Base-by-base conservation (phyloP, 2,329 filamentous ascomycete species). In the Fusarium sp. region DNA sequence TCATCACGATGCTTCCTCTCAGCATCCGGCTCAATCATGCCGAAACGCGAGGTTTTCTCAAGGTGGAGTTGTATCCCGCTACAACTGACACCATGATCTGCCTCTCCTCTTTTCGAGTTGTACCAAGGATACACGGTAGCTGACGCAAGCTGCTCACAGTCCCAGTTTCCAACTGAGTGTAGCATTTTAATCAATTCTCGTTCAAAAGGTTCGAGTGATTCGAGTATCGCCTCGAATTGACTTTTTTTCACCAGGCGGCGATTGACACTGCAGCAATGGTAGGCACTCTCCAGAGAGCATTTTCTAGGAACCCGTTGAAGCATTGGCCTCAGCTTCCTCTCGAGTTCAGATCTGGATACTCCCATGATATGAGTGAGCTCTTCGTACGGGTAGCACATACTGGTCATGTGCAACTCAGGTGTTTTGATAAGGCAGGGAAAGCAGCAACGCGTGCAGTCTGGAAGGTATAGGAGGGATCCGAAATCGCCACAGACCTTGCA, bases 401-500 rank as follows among this genome's bases (percentile, higher is more conserved):
- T 2, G 31, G 31, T 34, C 31, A 34, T 34, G 1, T 14, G 56
- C 10, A 61, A 18, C 5, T 64, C 34, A 0, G 71, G 35, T 11
- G 52, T n/a, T 0, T 1, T 27, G 0, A 6, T 6, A 2, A 75
- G 54, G 22, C 72, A 75, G 1, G 27, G 2, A 29, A 60, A 70
- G 8, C 72, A 75, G 29, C 72, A 75, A 4, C 73, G 69, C 0
- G 62, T 64, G 2, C 20, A 54, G 0, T 58, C 70, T 0, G 38
- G 24, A 1, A 75, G 69, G 14, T 68, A 75, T 0, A 75, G 1
- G 2, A 72, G 56, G 0, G 58, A 47, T 0, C 72, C 72, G 3
- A 70, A 75, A 2, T 4, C 31, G 4, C 40, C 63, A 7, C 72
- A 75, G 5, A 67, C 2, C 0, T 13, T 13, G 11, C 72, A 75